phyloP scores from a whole-genome alignment of 495 filamentous ascomycete genomes.

The Penicillium macrosclerotiorum region DNA sequence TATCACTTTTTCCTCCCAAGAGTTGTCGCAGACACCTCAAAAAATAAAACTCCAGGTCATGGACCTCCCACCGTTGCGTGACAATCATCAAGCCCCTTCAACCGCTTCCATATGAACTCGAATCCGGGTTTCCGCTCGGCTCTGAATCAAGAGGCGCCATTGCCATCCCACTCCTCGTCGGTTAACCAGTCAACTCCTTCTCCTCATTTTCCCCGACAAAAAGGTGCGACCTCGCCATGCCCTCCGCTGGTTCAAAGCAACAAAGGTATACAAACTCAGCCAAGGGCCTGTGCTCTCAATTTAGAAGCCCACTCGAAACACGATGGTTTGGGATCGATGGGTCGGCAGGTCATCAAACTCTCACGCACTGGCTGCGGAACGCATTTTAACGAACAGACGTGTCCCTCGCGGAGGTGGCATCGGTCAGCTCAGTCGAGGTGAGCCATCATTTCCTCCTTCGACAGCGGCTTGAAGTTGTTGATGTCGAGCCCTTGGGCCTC shows the following conservation, averaged over 20 bases:
- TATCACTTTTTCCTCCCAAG: constrained; percentile 52
- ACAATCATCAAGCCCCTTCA: constrained; percentile 30
- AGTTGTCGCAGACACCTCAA: constrained; percentile 48
- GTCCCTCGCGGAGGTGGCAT: constrained; percentile 39
- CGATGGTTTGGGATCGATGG: constrained; percentile 30
- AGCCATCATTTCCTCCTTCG: constrained; percentile 95
- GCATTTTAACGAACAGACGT: constrained; percentile 33
- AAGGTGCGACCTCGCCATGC: constrained; percentile 21
- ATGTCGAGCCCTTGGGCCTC: constrained; percentile 81
- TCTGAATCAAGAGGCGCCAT: constrained; percentile 29
- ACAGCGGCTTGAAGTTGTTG: constrained; percentile 86
- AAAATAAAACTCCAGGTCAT: constrained; percentile 43
- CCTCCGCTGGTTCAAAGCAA: constrained; percentile 9
- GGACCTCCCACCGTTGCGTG: constrained; percentile 34
- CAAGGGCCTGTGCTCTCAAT: constrained; percentile 16
- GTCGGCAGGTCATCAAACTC: constrained; percentile 33
- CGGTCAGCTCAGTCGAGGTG: constrained; percentile 77
- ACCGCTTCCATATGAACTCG: constrained; percentile 19
- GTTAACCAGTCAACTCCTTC: too few relatives aligned
- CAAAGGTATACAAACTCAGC: constrained; percentile 13
- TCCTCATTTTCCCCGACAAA: constrained; percentile 15
- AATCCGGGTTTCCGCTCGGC: constrained; percentile 28
- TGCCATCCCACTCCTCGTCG: constrained; percentile 21
- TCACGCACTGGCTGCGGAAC: constrained; percentile 29
- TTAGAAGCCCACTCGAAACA: constrained; percentile 37